These are phyloP conservation scores for Cunninghamia lanceolata DNA, from an alignment of 75 land plant genomes.

Conservation along the genomic window DNA sequence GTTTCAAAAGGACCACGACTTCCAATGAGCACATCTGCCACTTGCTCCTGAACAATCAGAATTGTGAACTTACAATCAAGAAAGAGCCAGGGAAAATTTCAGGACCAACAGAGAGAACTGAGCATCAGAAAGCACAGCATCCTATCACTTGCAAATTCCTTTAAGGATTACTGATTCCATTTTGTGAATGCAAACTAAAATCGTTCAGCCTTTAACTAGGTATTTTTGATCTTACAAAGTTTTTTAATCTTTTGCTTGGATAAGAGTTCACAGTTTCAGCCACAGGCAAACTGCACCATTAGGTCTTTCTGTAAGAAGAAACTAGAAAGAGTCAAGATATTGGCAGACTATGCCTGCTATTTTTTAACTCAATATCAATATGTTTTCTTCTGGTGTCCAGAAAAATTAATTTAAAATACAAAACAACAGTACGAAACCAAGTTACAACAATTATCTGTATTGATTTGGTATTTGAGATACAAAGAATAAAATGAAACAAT, in stretches of 20 bases:
- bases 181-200: too few relatives aligned
- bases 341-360: neutral
- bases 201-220: neutral
- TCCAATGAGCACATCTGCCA: neutral
- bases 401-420: neutral
- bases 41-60: neutral
- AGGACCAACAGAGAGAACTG: too few relatives aligned
- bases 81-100: too few relatives aligned
- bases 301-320: neutral
- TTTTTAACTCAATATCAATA: neutral
- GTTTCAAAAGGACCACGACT: neutral
- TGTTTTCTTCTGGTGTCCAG: neutral
- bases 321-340: neutral
- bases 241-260: neutral
- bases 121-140: too few relatives aligned
- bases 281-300: neutral
- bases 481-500: neutral
- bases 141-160: too few relatives aligned
- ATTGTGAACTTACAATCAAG: neutral
- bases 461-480: neutral
- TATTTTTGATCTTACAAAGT: neutral
- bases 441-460: neutral
- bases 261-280: neutral
- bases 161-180: too few relatives aligned
- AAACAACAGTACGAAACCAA: neutral